phyloP scores from a whole-genome alignment of 2,329 filamentous ascomycete genomes.

The Hypoxylon rubiginosum region DNA sequence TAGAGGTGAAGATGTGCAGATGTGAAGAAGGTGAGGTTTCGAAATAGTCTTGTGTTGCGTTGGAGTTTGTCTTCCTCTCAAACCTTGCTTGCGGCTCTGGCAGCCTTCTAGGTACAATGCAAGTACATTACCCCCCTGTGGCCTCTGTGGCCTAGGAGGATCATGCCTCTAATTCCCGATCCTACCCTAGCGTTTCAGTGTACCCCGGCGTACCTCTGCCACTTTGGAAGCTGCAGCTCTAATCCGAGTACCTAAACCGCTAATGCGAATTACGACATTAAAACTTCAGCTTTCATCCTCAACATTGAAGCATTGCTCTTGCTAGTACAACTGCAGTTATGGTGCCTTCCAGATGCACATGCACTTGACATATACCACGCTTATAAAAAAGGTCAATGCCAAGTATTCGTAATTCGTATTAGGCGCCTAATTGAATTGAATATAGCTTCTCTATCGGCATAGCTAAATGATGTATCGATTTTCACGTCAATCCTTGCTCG shows the following conservation, averaged over 20 bases:
- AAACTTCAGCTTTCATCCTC: too few relatives aligned
- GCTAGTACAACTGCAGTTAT: not conserved
- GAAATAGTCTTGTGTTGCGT: not conserved
- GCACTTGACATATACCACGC: not conserved
- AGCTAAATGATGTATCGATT: not conserved
- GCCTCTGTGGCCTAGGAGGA: not conserved
- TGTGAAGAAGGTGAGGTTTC: not conserved
- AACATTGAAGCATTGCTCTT: too few relatives aligned
- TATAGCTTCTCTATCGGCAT: not conserved
- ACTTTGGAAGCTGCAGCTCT: not conserved
- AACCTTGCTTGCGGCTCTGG: constrained; percentile 2
- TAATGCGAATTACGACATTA: too few relatives aligned
- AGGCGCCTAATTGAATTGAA: not conserved
- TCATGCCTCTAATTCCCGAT: not conserved
- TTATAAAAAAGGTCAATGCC: not conserved
- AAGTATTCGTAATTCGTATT: not conserved
- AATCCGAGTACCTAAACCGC: not conserved
- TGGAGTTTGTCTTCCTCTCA: not conserved
- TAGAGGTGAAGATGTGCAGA: not conserved
- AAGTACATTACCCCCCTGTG: not conserved
- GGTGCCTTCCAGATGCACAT: not conserved
- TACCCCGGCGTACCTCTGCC: not conserved
- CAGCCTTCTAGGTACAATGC: not conserved
- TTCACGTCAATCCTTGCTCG: not conserved
- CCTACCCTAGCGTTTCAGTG: constrained; percentile 1